Conservation (phyloP, 352 stramenopile genomes). For the Phytophthora pseudosyringae region DNA sequence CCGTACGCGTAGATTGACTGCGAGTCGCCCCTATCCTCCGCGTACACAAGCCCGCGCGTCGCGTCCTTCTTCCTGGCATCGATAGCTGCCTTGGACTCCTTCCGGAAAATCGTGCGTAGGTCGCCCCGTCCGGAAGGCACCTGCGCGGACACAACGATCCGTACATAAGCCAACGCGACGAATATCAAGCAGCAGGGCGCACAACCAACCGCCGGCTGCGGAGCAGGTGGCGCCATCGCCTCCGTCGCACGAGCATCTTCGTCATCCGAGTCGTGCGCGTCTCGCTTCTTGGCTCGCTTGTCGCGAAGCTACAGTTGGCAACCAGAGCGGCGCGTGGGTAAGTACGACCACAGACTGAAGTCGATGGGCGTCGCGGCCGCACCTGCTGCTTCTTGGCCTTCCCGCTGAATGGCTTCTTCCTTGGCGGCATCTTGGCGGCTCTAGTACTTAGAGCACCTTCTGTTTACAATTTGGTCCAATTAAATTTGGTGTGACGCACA, state of each 20-base stretch:
- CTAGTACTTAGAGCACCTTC: no score
- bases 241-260: conserved; percentile 16
- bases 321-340: conserved; percentile 1
- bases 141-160: conserved; percentile 2
- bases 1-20: conserved; percentile 78
- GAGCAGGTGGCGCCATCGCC: not conserved
- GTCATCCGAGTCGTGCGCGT: conserved; percentile 30
- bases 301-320: conserved; percentile 58
- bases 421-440: conserved; percentile 34
- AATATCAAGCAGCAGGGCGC: not conserved
- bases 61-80: conserved; percentile 77
- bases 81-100: conserved; percentile 60
- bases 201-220: conserved; percentile 29
- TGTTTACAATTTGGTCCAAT: no score
- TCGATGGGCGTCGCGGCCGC: not conserved
- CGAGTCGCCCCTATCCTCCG: conserved; percentile 63
- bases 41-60: conserved; percentile 63
- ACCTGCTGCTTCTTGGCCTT: conserved; percentile 91
- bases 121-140: conserved; percentile 49
- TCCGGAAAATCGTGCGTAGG: conserved; percentile 73
- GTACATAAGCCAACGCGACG: conserved; percentile 1
- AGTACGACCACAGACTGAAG: not conserved
- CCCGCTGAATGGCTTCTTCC: conserved; percentile 87
- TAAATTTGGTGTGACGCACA: conserved; percentile 17
- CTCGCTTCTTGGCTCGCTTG: conserved; percentile 74